phyloP scores from a whole-genome alignment of 78 protist genomes.

The Ministeria vibrans region DNA sequence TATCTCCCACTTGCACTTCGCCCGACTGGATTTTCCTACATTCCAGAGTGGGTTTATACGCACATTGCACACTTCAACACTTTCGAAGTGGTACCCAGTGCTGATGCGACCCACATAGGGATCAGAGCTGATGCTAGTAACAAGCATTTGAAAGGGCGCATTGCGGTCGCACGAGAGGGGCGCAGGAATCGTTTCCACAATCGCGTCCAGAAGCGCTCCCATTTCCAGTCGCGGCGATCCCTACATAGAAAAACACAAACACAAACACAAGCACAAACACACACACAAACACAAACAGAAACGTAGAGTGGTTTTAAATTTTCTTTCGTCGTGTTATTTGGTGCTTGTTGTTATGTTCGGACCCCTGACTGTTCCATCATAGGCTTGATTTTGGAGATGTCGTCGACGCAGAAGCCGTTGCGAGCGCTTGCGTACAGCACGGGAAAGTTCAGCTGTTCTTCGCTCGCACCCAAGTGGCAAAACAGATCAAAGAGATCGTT shows the following conservation, averaged over 20 bases:
- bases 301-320: no score
- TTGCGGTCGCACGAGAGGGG: no score
- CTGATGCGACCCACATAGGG: conserved; percentile 66
- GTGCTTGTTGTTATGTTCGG: no score
- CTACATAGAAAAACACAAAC: conserved; percentile 15
- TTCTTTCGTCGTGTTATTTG: no score
- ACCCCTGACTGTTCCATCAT: no score
- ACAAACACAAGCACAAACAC: neutral
- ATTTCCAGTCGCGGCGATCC: neutral
- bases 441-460: conserved; percentile 78
- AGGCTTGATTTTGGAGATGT: conserved; percentile 10
- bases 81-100: conserved; percentile 69
- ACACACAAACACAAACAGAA: neutral
- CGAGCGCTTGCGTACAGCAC: conserved; percentile 74
- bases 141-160: conserved; percentile 63
- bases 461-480: conserved; percentile 60
- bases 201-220: no score
- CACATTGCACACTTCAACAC: no score
- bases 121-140: conserved; percentile 62
- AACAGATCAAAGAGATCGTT: conserved; percentile 75
- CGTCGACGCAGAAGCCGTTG: conserved; percentile 55
- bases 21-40: no score
- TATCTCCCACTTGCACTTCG: no score
- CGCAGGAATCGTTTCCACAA: no score
- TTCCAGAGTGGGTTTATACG: no score